Percentiles rank a stretch among this genome's conserved stretches.
Evolutionary conservation across 2,329 filamentous ascomycete species (phyloP).

Genomic region (Xylariaceae sp.): DNA sequence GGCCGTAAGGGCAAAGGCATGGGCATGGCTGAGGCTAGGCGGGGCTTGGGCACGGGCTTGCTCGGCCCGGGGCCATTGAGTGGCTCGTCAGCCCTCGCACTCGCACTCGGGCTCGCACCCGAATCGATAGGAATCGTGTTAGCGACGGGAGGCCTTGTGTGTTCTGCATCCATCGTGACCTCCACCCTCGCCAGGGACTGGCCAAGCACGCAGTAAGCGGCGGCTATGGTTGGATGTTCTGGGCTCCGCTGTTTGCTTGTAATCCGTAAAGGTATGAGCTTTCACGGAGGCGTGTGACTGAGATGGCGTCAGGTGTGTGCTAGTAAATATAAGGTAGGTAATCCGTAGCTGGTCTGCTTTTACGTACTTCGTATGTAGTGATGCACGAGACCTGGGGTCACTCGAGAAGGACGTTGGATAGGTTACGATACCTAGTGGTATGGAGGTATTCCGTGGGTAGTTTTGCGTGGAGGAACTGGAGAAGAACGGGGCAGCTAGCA

Average conservation of each 20-base stretch:
- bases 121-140: neutral
- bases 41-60: neutral
- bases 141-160: slow-evolving; percentile 16
- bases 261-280: neutral
- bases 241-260: slow-evolving; percentile 4
- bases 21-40: slow-evolving; percentile 10
- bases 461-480: neutral
- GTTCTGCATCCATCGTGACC: slow-evolving; percentile 26
- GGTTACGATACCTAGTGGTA: neutral
- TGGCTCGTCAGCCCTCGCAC: slow-evolving; percentile 22
- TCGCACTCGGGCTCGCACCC: slow-evolving; percentile 4
- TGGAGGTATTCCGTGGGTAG: neutral
- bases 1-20: slow-evolving; percentile 20
- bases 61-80: slow-evolving; percentile 4
- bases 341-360: slow-evolving; percentile 14
- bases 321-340: slow-evolving; percentile 14
- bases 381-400: slow-evolving; percentile 13
- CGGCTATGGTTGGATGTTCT: slow-evolving; percentile 11
- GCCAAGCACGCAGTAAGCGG: slow-evolving; percentile 8
- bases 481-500: neutral
- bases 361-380: slow-evolving; percentile 2
- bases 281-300: slow-evolving; percentile 20
- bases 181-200: slow-evolving; percentile 11
- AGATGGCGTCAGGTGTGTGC: slow-evolving; percentile 17
- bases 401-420: slow-evolving; percentile 1